A percentile compares a stretch with the other conserved stretches of the same genome.
phyloP scores from a whole-genome alignment of 1,284 basidiomycete genomes.

The Ceratorhiza oryzae-sativae region DNA sequence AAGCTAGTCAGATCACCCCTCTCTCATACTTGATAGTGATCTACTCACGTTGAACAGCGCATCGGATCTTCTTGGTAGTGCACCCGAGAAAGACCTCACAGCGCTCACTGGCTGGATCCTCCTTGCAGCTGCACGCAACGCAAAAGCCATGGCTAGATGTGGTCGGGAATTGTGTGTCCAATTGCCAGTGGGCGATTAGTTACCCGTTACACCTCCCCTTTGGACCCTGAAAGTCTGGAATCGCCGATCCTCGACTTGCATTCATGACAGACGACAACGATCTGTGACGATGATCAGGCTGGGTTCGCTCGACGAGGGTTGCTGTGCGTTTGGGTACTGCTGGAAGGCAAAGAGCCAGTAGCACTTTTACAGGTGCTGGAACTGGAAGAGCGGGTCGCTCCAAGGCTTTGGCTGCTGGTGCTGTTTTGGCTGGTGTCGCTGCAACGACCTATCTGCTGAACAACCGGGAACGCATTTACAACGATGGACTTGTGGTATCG shows the following conservation, averaged over 20 bases:
- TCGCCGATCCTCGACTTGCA: background rate
- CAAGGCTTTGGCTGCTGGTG: slow-evolving; percentile 5
- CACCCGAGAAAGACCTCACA: slow-evolving; percentile 56
- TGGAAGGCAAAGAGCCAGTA: background rate
- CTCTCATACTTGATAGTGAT: slow-evolving; percentile 12
- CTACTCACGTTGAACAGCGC: slow-evolving; percentile 65
- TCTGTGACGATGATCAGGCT: slow-evolving; percentile 25
- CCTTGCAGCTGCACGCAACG: slow-evolving; percentile 14
- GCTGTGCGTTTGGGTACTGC: background rate
- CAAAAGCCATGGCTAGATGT: slow-evolving; percentile 24
- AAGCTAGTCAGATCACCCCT: slow-evolving; percentile 21
- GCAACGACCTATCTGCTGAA: slow-evolving; percentile 4
- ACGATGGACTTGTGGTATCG: background rate
- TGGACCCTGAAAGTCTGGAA: slow-evolving; percentile 28
- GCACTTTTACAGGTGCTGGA: background rate
- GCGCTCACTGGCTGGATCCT: slow-evolving; percentile 9
- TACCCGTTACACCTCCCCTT: background rate
- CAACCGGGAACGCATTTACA: background rate
- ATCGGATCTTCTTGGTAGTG: slow-evolving; percentile 60
- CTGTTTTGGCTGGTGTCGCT: slow-evolving; percentile 4
- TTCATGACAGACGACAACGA: slow-evolving; percentile 23
- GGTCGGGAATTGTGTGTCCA: slow-evolving; percentile 36
- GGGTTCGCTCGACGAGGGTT: background rate
- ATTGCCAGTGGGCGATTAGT: slow-evolving; percentile 35
- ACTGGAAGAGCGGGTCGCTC: background rate